A percentile compares a stretch with the other conserved stretches of the same genome.
phyloP scores from a whole-genome alignment of 148 eudicot species.

The Spergularia bocconei region DNA sequence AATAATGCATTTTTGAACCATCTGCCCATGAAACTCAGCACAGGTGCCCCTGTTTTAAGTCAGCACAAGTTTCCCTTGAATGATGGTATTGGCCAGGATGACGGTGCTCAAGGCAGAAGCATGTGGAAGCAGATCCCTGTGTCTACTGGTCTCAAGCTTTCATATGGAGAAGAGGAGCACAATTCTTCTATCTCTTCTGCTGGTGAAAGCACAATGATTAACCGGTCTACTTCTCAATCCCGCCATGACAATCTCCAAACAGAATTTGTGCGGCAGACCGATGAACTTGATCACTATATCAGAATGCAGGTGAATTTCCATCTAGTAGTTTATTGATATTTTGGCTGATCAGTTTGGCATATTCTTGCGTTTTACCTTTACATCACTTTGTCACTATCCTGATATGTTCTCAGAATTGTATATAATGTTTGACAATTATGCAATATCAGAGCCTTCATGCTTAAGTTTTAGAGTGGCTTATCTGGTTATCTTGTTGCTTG shows the following conservation, averaged over 20 bases:
- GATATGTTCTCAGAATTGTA: too few species aligned
- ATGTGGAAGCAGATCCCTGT: constrained; percentile 37
- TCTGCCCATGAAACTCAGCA: constrained; percentile 28
- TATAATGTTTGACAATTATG: too few species aligned
- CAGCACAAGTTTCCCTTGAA: constrained; percentile 34
- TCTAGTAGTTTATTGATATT: background rate
- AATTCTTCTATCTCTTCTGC: constrained; percentile 45
- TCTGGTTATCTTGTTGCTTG: too few species aligned
- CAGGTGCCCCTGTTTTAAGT: constrained; percentile 19
- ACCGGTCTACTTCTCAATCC: constrained; percentile 29
- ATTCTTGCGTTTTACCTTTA: background rate
- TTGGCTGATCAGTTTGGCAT: background rate
- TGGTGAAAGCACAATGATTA: constrained; percentile 29
- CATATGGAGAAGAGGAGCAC: constrained; percentile 48
- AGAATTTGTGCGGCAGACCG: constrained; percentile 37
- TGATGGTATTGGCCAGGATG: constrained; percentile 28
- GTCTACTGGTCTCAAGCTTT: constrained; percentile 47
- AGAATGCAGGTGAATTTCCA: constrained; percentile 37
- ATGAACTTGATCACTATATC: constrained; percentile 42
- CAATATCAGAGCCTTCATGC: background rate
- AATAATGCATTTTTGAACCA: constrained; percentile 29
- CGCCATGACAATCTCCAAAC: constrained; percentile 22
- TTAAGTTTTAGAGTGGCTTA: background rate
- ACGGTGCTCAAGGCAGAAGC: constrained; percentile 25
- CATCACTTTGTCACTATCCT: too few species aligned